A percentile compares a stretch with the other conserved stretches of the same genome.
These are phyloP conservation scores for Podospora pseudoanserina DNA, from an alignment of 495 filamentous ascomycete species.

Conservation along the genomic window DNA sequence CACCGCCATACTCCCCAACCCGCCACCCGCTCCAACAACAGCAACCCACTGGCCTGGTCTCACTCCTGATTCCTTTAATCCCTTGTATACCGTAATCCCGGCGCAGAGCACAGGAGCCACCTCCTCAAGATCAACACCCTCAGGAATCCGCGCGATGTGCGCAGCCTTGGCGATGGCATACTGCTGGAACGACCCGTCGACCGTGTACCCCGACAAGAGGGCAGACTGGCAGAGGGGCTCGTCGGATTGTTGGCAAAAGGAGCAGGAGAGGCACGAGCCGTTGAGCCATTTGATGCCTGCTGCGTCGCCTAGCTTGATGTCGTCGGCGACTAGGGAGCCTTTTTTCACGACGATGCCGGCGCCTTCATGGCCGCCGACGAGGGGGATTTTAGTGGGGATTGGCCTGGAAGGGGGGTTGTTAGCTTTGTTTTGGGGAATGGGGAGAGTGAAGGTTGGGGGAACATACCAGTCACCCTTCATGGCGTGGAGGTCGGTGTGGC, in stretches of 20 bases:
- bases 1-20: slow-evolving; percentile 74
- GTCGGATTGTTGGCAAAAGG: slow-evolving; percentile 68
- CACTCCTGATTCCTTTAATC: slow-evolving; percentile 75
- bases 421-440: not conserved
- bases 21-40: slow-evolving; percentile 86
- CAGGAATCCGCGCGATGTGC: slow-evolving; percentile 75
- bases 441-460: not conserved
- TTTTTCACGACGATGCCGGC: slow-evolving; percentile 80
- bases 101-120: slow-evolving; percentile 81
- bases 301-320: slow-evolving; percentile 73
- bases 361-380: slow-evolving; percentile 95
- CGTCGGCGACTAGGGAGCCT: slow-evolving; percentile 62
- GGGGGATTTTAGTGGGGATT: slow-evolving; percentile 66
- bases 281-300: slow-evolving; percentile 92
- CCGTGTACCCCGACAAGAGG: slow-evolving; percentile 80
- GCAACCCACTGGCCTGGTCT: slow-evolving; percentile 74
- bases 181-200: slow-evolving; percentile 91
- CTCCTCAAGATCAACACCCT: slow-evolving; percentile 69
- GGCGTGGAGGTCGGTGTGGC: slow-evolving; percentile 85
- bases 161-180: slow-evolving; percentile 83
- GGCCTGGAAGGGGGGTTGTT: slow-evolving; percentile 36
- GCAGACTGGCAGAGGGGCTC: slow-evolving; percentile 72
- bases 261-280: slow-evolving; percentile 71
- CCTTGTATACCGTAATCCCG: slow-evolving; percentile 92
- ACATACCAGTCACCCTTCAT: slow-evolving; percentile 75